Base-by-base conservation (phyloP, 1,139 yeast genomes). In the Suzukiozyma palmioleophila region DNA sequence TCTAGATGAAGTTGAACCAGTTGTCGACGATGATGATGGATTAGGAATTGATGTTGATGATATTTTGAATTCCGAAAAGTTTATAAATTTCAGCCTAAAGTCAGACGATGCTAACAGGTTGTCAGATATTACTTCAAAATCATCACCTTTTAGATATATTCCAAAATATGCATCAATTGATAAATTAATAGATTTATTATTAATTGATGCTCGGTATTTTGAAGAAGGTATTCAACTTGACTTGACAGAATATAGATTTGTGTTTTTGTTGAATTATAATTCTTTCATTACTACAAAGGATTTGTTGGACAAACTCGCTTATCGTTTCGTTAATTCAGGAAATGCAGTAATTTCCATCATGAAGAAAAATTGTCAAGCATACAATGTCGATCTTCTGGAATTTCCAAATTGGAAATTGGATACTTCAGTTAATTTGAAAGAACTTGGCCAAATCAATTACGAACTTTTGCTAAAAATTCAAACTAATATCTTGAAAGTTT, bases 401-500 rank as follows among this genome's bases (percentile, higher is more conserved):
- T 76, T 73, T 48, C 84, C 84, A 2, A 68, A 69, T 46, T 84
- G 90, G 90, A 56, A 59, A 13, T 48, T 62, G 21, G 75, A 70
- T 43, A 51, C 58, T 2, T 50, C 57, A 4, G 63, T 67, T 15
- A 65, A 69, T 40, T 52, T 69, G 42, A 56, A 57, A 32, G 66
- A 62, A 29, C 56, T 69, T 38, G 77, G 76, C 0, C 70, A 67
- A 33, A 74, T 71, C 27, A 75, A 71, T 47, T 70, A 84, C 66
- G 78, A 53, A 66, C 75, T 64, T 69, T 80, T 57, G 74, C 81
- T 49, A 75, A 66, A 83, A 55, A 85, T 89, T 40, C 96, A 89
- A 54, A 74, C 84, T 39, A 95, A 95, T 38, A 80, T 89, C 33
- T 66, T 89, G 46, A 95, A 87, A 54, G 87, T 89, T 1, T 67